Conservation (phyloP, 495 filamentous ascomycete genomes). For the Trichoderma orchidacearum region DNA sequence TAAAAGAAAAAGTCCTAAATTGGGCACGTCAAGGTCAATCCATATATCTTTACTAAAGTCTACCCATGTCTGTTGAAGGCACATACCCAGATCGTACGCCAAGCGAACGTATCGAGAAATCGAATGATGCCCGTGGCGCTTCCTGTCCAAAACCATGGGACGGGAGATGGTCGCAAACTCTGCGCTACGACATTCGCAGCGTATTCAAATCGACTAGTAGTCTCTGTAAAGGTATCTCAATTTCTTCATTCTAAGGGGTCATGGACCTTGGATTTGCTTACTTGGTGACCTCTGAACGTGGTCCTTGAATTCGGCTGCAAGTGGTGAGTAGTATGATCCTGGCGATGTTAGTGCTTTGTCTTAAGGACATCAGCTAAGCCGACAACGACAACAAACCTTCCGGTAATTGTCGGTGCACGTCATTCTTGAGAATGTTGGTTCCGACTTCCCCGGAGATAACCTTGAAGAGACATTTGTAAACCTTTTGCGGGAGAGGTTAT, state of each 20-base stretch:
- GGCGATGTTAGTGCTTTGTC: neutral
- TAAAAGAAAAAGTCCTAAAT: neutral
- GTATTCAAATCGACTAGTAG: neutral
- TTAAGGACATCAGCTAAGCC: neutral
- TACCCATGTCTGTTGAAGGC: too few species aligned
- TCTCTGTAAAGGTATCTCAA: neutral
- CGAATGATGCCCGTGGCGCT: neutral
- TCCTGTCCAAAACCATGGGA: neutral
- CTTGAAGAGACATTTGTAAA: constrained; percentile 7
- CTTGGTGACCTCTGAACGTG: neutral
- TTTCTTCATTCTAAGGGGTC: neutral
- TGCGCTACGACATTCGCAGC: neutral
- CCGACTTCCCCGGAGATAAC: constrained; percentile 20
- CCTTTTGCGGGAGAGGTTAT: neutral
- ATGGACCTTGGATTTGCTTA: neutral
- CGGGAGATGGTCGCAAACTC: neutral
- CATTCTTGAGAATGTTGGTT: constrained; percentile 20
- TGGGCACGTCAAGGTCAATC: neutral
- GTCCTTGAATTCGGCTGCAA: neutral
- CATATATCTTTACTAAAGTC: neutral
- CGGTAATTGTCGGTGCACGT: constrained; percentile 9
- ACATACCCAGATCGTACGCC: neutral
- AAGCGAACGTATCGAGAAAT: neutral
- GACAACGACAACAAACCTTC: constrained; percentile 3
- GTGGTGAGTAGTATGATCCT: constrained; percentile 3